Base-by-base conservation (phyloP, 805 yeast species). In the Candida cerambycidarum region DNA sequence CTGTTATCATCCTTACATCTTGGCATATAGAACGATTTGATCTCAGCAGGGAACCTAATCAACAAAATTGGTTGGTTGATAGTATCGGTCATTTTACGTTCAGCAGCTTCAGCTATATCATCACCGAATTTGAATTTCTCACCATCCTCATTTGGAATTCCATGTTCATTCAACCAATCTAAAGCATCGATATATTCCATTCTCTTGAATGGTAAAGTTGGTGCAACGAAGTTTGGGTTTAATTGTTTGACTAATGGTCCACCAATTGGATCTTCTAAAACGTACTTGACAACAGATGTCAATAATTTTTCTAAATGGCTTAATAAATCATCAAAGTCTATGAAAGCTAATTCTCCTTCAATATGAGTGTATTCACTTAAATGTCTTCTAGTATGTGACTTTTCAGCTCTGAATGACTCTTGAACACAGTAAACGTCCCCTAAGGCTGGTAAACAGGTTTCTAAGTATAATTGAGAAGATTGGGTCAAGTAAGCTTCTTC, bases 21-120 rank as follows among this genome's bases (percentile, higher is more conserved):
- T 72, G 85, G 82, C 99, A 93, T 93, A 84, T 93, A 93, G 79
- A 93, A 93, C 5, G 98, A 89, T 70, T 93, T 93, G 75, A 93
- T 88, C 67, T 85, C 97, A 40, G 89, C 88, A 41, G 99, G 99
- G 92, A 93, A 93, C 59, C 90, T 79, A 43, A 82, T 92, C 65
- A 93, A 82, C 55, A 93, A 76, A 55, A 93, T 90, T 52, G 99
- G 99, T 51, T 78, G 85, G 61, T 90, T 90, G 65, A 93, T 85
- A 46, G 86, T 79, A 65, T 93, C 99, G 25, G 96, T 89, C 99
- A 93, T 93, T 69, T 84, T 87, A 66, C 99, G 86, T 78, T 93
- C 99, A 46, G 97, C 99, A 43, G 99, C 99, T 73, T 93, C 99
- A 47, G 98, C 97, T 52, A 93, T 93, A 66, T 93, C 99, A 62